Evolutionary conservation across 495 filamentous ascomycete species (phyloP).

Genomic region (Aspergillus avenaceus): DNA sequence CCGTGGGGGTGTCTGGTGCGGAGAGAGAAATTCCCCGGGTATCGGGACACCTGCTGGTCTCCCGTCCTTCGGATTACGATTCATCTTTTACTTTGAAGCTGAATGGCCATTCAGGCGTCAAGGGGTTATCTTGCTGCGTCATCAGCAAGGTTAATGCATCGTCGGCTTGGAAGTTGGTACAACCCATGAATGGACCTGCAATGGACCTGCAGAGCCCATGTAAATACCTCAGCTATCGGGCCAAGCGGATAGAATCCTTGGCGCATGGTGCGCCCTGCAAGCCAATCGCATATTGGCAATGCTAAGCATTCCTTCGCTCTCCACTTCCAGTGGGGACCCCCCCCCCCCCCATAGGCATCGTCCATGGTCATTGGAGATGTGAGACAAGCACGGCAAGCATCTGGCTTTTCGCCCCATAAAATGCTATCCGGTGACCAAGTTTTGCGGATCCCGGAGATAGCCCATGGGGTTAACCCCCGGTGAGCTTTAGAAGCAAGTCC

Average conservation of each 20-base stretch:
- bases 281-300: background rate
- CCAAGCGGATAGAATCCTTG: background rate
- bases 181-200: too few relatives aligned
- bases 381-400: background rate
- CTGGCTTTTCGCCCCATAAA: background rate
- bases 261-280: background rate
- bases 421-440: background rate
- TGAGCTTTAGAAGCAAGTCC: too few relatives aligned
- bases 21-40: background rate
- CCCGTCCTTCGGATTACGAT: background rate
- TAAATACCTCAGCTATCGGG: background rate
- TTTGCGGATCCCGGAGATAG: background rate
- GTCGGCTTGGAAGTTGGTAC: too few relatives aligned
- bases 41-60: background rate
- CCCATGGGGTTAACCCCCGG: too few relatives aligned
- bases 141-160: too few relatives aligned
- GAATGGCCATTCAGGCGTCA: too few relatives aligned
- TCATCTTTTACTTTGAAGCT: too few relatives aligned
- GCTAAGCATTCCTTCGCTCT: background rate
- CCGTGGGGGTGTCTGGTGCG: background rate
- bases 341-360: too few relatives aligned
- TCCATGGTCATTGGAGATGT: background rate
- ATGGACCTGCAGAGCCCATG: too few relatives aligned
- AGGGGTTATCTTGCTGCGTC: too few relatives aligned
- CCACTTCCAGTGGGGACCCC: background rate